phyloP scores from a whole-genome alignment of 169 alveolate species.

The Theileria sp. region DNA sequence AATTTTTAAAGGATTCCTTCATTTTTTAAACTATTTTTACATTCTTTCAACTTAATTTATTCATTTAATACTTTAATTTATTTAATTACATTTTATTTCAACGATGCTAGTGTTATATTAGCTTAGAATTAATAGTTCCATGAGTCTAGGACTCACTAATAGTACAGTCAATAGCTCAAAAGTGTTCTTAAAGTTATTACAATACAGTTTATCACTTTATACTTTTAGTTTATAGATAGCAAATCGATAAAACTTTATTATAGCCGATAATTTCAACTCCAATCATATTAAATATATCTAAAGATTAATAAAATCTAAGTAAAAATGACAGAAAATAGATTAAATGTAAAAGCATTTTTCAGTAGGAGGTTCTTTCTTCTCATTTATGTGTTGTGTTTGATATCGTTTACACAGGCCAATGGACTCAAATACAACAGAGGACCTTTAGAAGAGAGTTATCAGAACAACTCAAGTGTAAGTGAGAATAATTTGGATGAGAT shows the following conservation, averaged over 20 bases:
- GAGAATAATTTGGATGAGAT: not conserved
- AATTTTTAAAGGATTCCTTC: not conserved
- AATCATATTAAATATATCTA: not conserved
- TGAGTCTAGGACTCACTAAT: conserved; percentile 11
- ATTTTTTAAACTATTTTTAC: not conserved
- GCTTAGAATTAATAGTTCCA: not conserved
- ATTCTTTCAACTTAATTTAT: not conserved
- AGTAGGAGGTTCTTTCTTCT: not conserved
- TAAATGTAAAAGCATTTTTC: not conserved
- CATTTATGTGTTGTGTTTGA: not conserved
- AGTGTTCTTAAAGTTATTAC: not conserved
- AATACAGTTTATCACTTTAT: not conserved
- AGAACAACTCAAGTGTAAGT: not conserved
- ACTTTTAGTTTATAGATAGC: not conserved
- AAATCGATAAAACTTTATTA: not conserved
- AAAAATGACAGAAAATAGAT: not conserved
- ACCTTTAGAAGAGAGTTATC: conserved; percentile 5
- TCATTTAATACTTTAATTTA: too few relatives aligned
- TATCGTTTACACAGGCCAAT: not conserved
- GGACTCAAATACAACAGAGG: conserved; percentile 19
- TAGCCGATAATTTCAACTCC: not conserved
- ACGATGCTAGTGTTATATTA: not conserved
- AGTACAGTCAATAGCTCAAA: not conserved
- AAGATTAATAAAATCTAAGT: not conserved
- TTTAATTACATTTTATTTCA: too few relatives aligned